Base-by-base conservation (phyloP, 225 moss, liverwort and hornwort species). In the Antitrichia curtipendula region DNA sequence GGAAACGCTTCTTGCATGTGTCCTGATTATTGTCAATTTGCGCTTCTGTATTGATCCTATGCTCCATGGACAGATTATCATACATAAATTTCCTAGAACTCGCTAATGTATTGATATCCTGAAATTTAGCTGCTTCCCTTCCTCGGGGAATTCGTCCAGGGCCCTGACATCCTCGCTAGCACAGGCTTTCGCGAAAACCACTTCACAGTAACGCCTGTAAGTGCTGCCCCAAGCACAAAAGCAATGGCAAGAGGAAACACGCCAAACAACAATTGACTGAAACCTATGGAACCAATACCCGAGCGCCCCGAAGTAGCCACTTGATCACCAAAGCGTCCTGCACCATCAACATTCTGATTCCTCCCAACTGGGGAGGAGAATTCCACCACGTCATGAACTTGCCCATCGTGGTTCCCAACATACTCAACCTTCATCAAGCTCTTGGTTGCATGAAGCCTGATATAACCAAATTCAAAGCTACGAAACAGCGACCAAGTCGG, bases 341-440 rank as follows among this genome's bases (percentile, higher is more conserved):
- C 47, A 57, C 52, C 83, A 43, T n/a, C 62, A 45, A 58, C 77
- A 73, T 36, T 87, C 25, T 62, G 81, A 43, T 79, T 75, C 15
- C 62, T 13, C n/a, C 24, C 69, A 70, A 82, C 56, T 16, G 91
- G 89, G 25, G 84, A 87, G 16, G 17, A 85, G 31, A 98, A 91
- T 53, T 93, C 90, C 43, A 97, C 89, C 52, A 91, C 85, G 65
- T 98, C 98, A 84, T 98, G 98, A 36, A 95, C 89, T 84, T 94
- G 86, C 74, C 98, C 98, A 78, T 98, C 98, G 75, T 97, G 98
- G 78, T 98, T 96, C 5, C 98, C 97, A 7, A 98, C 80, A 65
- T 96, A 98, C 9, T 87, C 87, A 34, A 98, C 88, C 13, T 87
- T 95, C 89, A 98, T 91, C 53, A 91, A 78, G 61, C 89, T 88